phyloP scores from a whole-genome alignment of 371 early-diverging fungal genomes.

The Mucor piriformis region DNA sequence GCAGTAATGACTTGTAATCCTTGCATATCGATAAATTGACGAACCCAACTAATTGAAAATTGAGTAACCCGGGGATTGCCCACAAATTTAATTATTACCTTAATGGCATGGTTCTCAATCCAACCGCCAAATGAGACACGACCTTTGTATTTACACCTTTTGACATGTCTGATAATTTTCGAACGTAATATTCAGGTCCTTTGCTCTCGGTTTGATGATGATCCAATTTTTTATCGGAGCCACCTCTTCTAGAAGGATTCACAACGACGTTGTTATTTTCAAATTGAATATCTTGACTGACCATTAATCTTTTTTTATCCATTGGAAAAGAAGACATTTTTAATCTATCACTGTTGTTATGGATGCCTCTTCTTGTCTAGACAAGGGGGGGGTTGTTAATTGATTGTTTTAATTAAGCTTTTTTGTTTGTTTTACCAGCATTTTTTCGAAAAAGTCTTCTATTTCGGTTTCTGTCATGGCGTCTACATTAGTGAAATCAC shows the following conservation, averaged over 20 bases:
- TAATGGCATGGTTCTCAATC: conserved; percentile 75
- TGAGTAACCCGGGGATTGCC: no score
- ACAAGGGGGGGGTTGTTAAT: no score
- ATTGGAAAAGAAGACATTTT: conserved; percentile 48
- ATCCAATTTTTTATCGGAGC: conserved; percentile 35
- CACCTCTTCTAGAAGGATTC: conserved; percentile 29
- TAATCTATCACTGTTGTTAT: conserved; percentile 38
- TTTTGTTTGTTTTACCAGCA: conserved; percentile 35
- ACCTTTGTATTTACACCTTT: conserved; percentile 58
- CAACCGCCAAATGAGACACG: conserved; percentile 62
- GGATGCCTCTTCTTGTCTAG: conserved; percentile 50
- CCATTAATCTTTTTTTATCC: conserved; percentile 56
- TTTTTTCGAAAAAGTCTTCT: conserved; percentile 49
- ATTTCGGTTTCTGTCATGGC: conserved; percentile 35
- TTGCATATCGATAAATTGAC: conserved; percentile 72
- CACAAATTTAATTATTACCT: conserved; percentile 57
- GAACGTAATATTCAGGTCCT: conserved; percentile 66
- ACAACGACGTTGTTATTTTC: conserved; percentile 24
- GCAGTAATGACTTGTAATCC: conserved; percentile 71
- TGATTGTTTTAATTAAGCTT: no score
- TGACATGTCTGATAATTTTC: conserved; percentile 55
- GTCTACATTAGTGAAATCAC: conserved; percentile 23
- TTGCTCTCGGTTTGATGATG: conserved; percentile 48
- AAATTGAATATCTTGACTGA: conserved; percentile 53
- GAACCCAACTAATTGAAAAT: conserved; percentile 48